Base-by-base conservation (phyloP, 352 stramenopile species). In the Phytophthora podocarpi region DNA sequence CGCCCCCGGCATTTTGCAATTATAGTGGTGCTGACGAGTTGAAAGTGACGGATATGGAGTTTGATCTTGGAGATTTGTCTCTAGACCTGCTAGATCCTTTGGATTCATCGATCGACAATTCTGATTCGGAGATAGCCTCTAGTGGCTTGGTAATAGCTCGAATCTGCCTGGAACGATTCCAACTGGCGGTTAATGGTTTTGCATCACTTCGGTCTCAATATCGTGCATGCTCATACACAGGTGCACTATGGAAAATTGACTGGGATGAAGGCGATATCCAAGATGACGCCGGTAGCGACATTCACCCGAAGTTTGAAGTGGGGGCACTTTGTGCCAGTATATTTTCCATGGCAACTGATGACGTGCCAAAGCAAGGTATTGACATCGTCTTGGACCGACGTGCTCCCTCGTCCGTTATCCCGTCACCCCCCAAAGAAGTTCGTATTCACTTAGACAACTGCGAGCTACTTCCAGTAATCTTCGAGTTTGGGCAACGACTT, bases 371-470 rank as follows among this genome's bases (percentile, higher is more conserved):
- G 23, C 59, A 70, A 43, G 64, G 59, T 5, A 76, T 82, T 47
- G 74, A 90, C 21, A 56, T 90, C 2, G 69, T 70, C 10, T 64
- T 90, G 20, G 76, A 87, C 56, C 68, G 74, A 20, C 65, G 78
- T 42, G 32, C 53, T 40, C 46, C 47, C 34, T 54, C 34, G 8
- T 27, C 58, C 13, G 64, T 48, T 21, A 24, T 37, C 2, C 3
- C 57, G 3, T 24, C 32, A 32, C 13, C 42, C 8, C 68, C 74
- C 1, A 67, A 74, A 18, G 80, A 90, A 51, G 54, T 87, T 23
- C 78, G 75, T 5, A 67, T 92, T 15, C 78, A 92, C 32, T 60
- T 90, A 11, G 78, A 90, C 35, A 78, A 67, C 3, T 89, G 78
- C 24, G 79, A 84, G 11, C 35, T 90, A 4, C 67, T 77, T 11